Evolutionary conservation across 805 yeast genomes (phyloP), one percentile per base, ranked within the genome.

Genomic region (Candida ortonii): DNA sequence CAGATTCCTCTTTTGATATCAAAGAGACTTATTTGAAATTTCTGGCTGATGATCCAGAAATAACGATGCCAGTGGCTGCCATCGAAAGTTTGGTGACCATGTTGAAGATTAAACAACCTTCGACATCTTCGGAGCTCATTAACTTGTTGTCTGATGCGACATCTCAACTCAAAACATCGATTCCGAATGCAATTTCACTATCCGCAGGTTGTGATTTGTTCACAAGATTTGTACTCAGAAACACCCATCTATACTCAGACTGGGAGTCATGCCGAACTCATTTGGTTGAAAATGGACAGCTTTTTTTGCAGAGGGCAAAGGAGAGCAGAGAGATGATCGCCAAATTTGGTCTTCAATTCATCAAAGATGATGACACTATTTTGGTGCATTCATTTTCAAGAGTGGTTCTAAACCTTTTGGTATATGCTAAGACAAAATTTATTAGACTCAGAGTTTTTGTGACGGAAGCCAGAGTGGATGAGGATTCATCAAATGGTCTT

Each of bases 21-120:
- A 87, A 81, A 28, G 70, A 76, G 49, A 77, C 90, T 1, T 93
- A 93, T 57, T 70, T 86, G 38, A 73, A 75, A 55, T 88, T 86
- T 58, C 68, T 93, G 43, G 77, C 75, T 47, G 96, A 88, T 32
- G 97, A 93, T 62, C 71, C 85, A n/a, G 97, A 93, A 38, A 85
- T 93, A 79, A 89, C 98, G 5, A 93, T 89, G 97, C 99, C 99
- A 1, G 86, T 93, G 21, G 99, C 98, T 26, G 98, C 98, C 22
- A 93, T 93, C 53, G 97, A 93, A 65, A 78, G 96, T 9, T 68
- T 93, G 28, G 95, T 93, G 17, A 84, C 93, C 7, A 73, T 93
- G 62, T 64, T 90, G 18, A 73, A 80, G 44, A 77, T 80, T 30
- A 81, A 87, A 49, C 88, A 87, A 57, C 97, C 98, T 6, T 73